Conservation (phyloP, 2,329 filamentous ascomycete species). For the Paracorniculantispora psalliotae region DNA sequence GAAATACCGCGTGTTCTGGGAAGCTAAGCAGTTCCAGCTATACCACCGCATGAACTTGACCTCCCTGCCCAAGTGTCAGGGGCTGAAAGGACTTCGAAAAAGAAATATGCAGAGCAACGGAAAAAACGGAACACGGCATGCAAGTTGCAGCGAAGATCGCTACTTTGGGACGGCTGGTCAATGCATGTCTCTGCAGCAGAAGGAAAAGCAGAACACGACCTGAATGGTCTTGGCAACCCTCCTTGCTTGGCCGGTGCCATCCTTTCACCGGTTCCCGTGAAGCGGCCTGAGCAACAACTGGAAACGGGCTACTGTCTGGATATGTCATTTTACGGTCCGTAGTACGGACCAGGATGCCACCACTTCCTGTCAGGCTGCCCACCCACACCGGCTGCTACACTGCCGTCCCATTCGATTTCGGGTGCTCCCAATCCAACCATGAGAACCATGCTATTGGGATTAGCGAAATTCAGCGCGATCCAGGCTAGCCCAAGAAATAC, state of each 20-base stretch:
- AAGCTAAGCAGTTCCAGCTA: background rate
- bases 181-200: conserved; percentile 1
- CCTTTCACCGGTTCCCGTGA: background rate
- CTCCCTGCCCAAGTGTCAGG: background rate
- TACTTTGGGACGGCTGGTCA: background rate
- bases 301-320: background rate
- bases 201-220: background rate
- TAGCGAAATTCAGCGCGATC: conserved; percentile 8
- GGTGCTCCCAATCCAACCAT: background rate
- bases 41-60: background rate
- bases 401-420: background rate
- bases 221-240: background rate
- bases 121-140: background rate
- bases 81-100: background rate
- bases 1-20: background rate
- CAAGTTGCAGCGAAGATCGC: background rate
- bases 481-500: conserved; percentile 8
- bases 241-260: background rate
- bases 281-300: background rate
- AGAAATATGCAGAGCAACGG: background rate
- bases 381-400: background rate
- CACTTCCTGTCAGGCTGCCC: background rate
- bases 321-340: background rate
- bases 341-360: background rate
- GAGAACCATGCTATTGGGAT: background rate